phyloP scores from a whole-genome alignment of 192 early-diverging fungal genomes.

The Gamsiella multidivaricata region DNA sequence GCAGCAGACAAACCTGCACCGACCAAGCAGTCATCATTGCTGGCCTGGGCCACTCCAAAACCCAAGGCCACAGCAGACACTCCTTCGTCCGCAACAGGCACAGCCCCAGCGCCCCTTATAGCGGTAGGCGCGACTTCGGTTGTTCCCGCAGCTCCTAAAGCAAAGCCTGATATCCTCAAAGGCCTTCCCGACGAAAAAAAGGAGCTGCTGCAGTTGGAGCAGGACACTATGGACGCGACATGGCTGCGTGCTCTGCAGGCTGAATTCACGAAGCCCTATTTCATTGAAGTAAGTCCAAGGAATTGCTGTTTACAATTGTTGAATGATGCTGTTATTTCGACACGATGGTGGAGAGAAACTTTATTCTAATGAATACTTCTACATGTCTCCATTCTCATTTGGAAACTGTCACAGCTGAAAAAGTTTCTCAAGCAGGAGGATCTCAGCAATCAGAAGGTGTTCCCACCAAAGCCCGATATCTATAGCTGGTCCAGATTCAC shows the following conservation, averaged over 20 bases:
- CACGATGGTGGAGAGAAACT: no score
- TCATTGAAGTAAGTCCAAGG: conserved; percentile 64
- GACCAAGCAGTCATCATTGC: conserved; percentile 30
- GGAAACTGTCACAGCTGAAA: conserved; percentile 68
- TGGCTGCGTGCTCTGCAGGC: conserved; percentile 72
- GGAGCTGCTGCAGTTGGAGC: conserved; percentile 65
- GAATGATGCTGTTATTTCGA: no score
- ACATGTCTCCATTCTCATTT: background rate
- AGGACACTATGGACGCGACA: conserved; percentile 75
- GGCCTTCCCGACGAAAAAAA: conserved; percentile 48
- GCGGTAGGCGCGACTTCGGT: background rate
- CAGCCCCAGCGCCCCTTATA: background rate
- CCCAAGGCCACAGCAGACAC: background rate
- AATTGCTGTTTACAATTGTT: background rate
- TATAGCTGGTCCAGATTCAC: conserved; percentile 88
- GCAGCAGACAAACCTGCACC: background rate
- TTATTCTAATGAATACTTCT: background rate
- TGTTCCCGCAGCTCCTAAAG: background rate
- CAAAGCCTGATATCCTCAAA: conserved; percentile 37
- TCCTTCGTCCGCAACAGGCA: background rate
- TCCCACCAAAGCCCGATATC: conserved; percentile 76
- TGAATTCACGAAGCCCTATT: conserved; percentile 73
- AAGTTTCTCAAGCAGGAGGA: conserved; percentile 70
- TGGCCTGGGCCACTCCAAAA: conserved; percentile 44
- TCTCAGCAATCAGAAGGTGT: conserved; percentile 65